Evolutionary conservation across 345 rosid species (phyloP).

Genomic region (Gossypium herbaceum): DNA sequence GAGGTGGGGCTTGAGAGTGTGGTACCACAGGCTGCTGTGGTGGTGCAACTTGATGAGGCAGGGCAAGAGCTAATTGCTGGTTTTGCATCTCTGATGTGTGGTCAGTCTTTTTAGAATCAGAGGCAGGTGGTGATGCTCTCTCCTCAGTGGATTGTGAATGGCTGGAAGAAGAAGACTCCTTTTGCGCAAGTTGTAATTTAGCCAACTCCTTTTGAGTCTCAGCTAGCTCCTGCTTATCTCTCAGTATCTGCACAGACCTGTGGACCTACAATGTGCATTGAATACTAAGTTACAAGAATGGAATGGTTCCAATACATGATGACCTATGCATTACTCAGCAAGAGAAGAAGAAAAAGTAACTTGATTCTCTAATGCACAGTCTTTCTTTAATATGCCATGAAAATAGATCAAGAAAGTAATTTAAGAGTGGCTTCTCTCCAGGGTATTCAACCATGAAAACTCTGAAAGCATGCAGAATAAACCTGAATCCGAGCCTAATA

Average conservation of each 20-base stretch:
- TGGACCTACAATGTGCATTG: conserved; percentile 60
- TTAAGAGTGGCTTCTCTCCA: not conserved
- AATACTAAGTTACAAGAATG: not conserved
- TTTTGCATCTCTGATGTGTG: conserved; percentile 55
- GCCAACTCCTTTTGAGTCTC: conserved; percentile 91
- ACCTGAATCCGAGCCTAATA: not conserved
- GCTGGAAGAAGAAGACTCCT: conserved; percentile 65
- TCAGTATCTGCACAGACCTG: conserved; percentile 91
- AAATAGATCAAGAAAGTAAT: not conserved
- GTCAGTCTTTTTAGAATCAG: conserved; percentile 59
- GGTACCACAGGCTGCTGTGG: conserved; percentile 56
- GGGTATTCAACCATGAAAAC: not conserved
- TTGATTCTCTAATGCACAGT: not conserved
- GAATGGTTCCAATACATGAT: not conserved
- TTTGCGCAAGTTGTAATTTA: conserved; percentile 83
- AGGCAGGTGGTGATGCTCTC: conserved; percentile 49
- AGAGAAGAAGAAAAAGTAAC: not conserved
- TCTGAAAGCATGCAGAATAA: not conserved
- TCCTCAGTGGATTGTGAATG: conserved; percentile 77
- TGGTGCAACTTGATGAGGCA: conserved; percentile 76
- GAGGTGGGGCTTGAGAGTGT: conserved; percentile 47
- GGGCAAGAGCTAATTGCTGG: conserved; percentile 89
- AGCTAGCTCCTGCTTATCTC: conserved; percentile 99
- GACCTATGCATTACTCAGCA: not conserved
- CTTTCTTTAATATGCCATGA: not conserved